Evolutionary conservation across 495 filamentous ascomycete genomes (phyloP), one percentile per base, ranked within the genome.

Genomic region (Penicillium arizonense): DNA sequence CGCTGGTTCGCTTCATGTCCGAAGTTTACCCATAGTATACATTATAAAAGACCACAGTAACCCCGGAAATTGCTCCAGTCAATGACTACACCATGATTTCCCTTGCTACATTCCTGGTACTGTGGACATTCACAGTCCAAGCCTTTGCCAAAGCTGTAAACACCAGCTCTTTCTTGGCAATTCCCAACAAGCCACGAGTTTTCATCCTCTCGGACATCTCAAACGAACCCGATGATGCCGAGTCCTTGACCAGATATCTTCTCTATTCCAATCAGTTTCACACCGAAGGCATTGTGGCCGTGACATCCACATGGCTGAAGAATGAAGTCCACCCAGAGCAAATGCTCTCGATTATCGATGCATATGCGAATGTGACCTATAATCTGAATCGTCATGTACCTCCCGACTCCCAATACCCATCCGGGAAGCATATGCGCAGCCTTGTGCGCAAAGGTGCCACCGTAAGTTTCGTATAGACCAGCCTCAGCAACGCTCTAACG

Each of bases 141-240:
- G 33, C 33, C 5, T 4, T 52, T 10, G 55, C 49, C 39, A 50
- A 33, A 10, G 20, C 38, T 5, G 49, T 57, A 6, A 50, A 57
- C 13, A 44, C 24, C 11, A 53, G 44, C 32, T 28, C 37, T 18
- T 41, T 57, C 20, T 21, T 55, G 20, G 24, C 52, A 44, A 36
- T 48, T 21, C 28, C 44, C 3, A 30, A 54, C 11, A 59, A 59
- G 33, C 59, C 70, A 35, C 62, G 68, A 18, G 62, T 75, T 30
- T 68, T 70, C 47, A 66, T 75, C 47, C 57, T 75, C 21, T 64
- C 64, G 11, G 71, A 74, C 51, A 74, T 72, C 44, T 68, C 64
- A 12, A 72, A 71, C 47, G 69, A 75, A 51, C 64, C 69, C 10
- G 67, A 71, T 36, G 72, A 72, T 53, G 62, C 64, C 4, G 67